A percentile compares a stretch with the other conserved stretches of the same genome.
phyloP scores from a whole-genome alignment of 177 flowering plant genomes.

The Vitis hybrid region DNA sequence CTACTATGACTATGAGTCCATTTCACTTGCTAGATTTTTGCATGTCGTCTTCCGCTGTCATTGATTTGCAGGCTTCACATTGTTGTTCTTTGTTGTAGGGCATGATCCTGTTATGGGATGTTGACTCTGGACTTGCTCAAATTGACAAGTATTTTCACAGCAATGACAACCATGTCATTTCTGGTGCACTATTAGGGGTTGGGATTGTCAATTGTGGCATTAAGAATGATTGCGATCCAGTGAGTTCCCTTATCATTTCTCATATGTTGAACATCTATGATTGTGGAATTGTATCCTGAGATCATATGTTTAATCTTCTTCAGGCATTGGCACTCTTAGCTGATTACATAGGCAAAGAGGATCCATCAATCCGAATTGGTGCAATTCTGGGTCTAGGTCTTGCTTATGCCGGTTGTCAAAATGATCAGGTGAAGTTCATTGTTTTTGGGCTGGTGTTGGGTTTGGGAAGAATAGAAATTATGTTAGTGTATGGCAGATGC shows the following conservation, averaged over 20 bases:
- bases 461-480: neutral
- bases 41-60: neutral
- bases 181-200: constrained; percentile 93
- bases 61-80: neutral
- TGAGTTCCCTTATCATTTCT: constrained; percentile 30
- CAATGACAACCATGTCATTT: constrained; percentile 77
- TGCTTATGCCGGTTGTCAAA: constrained; percentile 92
- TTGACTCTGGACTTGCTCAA: constrained; percentile 90
- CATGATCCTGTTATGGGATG: constrained; percentile 94
- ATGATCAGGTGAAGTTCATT: constrained; percentile 58
- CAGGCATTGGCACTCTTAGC: constrained; percentile 91
- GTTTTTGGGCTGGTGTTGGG: neutral
- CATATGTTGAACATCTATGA: neutral
- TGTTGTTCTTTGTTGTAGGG: constrained; percentile 46
- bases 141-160: constrained; percentile 90
- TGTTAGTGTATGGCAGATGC: too few species aligned
- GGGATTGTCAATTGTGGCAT: constrained; percentile 86
- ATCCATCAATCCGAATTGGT: constrained; percentile 80
- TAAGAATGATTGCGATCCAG: constrained; percentile 94
- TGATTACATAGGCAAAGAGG: constrained; percentile 78
- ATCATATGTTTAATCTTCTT: constrained; percentile 7
- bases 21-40: neutral
- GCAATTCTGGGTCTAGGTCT: constrained; percentile 96
- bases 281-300: neutral
- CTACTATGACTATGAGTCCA: neutral